These are phyloP conservation scores for Pseudogymnoascus sp. DNA, from an alignment of 2,329 filamentous ascomycete genomes.

Conservation along the genomic window DNA sequence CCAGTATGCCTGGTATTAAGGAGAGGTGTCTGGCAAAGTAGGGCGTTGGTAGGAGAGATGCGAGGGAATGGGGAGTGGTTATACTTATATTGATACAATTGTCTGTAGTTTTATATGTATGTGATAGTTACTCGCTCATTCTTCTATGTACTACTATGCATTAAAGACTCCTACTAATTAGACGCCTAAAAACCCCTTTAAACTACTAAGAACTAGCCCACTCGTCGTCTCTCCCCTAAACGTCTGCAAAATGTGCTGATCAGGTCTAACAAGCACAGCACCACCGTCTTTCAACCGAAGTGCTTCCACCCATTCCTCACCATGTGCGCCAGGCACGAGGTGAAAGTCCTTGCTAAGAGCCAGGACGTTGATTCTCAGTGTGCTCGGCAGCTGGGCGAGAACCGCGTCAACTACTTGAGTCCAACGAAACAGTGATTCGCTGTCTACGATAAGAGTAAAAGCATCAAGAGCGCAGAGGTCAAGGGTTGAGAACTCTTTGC, in stretches of 20 bases:
- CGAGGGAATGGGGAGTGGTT: neutral
- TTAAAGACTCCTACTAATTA: no score
- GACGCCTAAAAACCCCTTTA: no score
- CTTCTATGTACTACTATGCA: neutral
- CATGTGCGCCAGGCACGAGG: constrained; percentile 15
- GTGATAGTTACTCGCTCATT: neutral
- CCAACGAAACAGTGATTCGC: constrained; percentile 10
- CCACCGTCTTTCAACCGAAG: constrained; percentile 20
- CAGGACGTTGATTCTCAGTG: constrained; percentile 12
- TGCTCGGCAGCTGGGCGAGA: neutral
- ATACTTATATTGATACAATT: neutral
- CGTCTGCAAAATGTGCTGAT: constrained; percentile 31
- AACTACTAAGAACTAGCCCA: no score
- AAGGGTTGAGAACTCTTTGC: constrained; percentile 30
- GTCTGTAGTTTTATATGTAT: no score
- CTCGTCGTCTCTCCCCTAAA: constrained; percentile 2
- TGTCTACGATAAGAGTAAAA: constrained; percentile 27
- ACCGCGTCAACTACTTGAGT: constrained; percentile 9
- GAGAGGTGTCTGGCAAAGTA: neutral
- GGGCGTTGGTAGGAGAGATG: neutral
- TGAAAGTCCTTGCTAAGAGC: constrained; percentile 22
- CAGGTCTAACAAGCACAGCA: constrained; percentile 31
- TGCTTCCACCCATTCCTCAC: constrained; percentile 20
- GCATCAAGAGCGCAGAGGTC: constrained; percentile 30
- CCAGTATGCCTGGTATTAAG: neutral